phyloP scores from a whole-genome alignment of 164 flowering plant genomes.

The Pachysandra terminalis region DNA sequence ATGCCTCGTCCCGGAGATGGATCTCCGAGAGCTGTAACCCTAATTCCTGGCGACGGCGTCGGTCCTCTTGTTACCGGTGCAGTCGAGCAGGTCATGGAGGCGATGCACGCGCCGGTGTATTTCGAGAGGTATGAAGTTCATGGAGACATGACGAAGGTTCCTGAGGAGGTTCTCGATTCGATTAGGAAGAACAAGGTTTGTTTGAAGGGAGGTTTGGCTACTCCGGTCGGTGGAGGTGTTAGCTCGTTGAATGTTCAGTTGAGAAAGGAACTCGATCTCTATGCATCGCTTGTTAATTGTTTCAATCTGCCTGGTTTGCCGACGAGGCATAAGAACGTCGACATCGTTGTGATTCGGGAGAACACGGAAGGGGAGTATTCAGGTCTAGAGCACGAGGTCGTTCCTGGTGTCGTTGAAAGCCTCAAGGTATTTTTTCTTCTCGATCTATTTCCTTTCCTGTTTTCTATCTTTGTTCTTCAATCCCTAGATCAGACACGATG shows the following conservation, averaged over 20 bases:
- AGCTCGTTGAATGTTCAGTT: conserved; percentile 73
- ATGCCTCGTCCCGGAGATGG: conserved; percentile 96
- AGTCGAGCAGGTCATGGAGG: conserved; percentile 86
- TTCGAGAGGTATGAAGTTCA: conserved; percentile 73
- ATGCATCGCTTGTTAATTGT: conserved; percentile 79
- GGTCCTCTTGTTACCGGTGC: conserved; percentile 81
- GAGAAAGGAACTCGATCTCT: conserved; percentile 79
- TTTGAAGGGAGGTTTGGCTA: conserved; percentile 75
- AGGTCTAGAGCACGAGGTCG: too few species aligned
- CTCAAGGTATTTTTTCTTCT: too few species aligned
- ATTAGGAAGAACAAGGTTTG: conserved; percentile 80
- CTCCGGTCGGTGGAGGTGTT: conserved; percentile 91
- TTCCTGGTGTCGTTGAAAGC: too few species aligned
- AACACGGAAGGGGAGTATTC: too few species aligned
- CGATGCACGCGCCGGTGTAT: conserved; percentile 87
- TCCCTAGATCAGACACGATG: too few species aligned
- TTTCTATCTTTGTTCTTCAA: too few species aligned
- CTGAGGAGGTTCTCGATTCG: conserved; percentile 61
- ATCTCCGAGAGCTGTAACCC: conserved; percentile 66
- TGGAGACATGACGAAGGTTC: conserved; percentile 60
- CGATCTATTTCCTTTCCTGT: too few species aligned
- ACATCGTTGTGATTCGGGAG: too few species aligned
- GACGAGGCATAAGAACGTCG: conserved; percentile 72
- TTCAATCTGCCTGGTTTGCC: conserved; percentile 73
- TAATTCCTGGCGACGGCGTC: conserved; percentile 83